Percentiles rank a stretch among this genome's conserved stretches.
Evolutionary conservation across 495 filamentous ascomycete species (phyloP).

Genomic region (Pyrenula aspistea): DNA sequence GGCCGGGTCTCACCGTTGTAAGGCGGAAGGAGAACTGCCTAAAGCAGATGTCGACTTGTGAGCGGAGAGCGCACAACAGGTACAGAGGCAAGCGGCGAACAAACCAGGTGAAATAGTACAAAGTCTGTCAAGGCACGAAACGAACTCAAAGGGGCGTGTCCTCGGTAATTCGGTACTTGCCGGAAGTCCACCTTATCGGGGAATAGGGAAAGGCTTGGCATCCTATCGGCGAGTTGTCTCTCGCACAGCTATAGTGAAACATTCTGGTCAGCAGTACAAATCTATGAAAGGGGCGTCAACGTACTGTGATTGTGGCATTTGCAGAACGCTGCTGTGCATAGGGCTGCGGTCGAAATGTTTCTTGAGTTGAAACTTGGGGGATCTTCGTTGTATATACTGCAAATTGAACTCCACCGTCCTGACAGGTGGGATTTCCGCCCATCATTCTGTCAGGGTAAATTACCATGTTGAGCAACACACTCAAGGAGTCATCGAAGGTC

Average conservation of each 20-base stretch:
- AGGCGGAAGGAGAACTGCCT: background rate
- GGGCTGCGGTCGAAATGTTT: background rate
- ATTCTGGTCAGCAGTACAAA: background rate
- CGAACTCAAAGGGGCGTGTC: background rate
- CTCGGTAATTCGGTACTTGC: background rate
- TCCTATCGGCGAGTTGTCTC: background rate
- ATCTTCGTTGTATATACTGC: background rate
- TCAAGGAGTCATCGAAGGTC: background rate
- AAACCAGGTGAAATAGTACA: background rate
- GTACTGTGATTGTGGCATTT: background rate
- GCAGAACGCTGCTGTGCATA: background rate
- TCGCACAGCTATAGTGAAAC: background rate
- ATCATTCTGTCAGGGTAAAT: background rate
- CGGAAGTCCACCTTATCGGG: background rate
- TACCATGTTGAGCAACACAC: background rate
- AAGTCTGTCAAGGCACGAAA: background rate
- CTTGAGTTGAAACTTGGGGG: too few species aligned
- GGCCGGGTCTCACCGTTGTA: background rate
- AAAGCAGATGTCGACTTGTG: background rate
- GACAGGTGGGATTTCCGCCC: background rate
- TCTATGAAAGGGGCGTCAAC: background rate
- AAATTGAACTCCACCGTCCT: background rate
- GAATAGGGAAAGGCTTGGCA: background rate
- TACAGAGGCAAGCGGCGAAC: background rate
- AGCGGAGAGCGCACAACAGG: background rate